Evolutionary conservation across 2,329 filamentous ascomycete genomes (phyloP).

Genomic region (Pseudocercospora fuligena): DNA sequence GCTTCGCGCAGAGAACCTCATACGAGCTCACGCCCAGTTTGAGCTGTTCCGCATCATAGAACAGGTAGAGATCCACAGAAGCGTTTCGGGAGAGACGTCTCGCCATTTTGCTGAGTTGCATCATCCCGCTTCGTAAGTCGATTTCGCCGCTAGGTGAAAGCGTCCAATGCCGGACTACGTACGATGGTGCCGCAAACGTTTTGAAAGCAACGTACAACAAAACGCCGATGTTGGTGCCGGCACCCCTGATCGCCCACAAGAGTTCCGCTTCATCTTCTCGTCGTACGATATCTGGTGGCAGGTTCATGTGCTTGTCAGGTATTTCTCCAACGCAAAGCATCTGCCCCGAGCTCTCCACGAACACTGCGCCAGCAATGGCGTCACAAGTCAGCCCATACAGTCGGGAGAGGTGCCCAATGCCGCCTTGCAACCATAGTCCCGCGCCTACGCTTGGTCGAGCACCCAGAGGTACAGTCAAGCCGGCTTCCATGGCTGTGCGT

Average conservation of each 20-base stretch:
- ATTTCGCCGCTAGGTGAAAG: conserved; percentile 34
- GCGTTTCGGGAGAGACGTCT: conserved; percentile 47
- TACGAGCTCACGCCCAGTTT: conserved; percentile 59
- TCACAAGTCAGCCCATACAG: conserved; percentile 59
- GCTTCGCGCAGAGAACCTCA: conserved; percentile 38
- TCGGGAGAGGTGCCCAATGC: conserved; percentile 65
- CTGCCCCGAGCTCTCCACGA: conserved; percentile 57
- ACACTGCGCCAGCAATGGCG: conserved; percentile 62
- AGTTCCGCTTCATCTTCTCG: conserved; percentile 57
- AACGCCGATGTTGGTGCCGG: conserved; percentile 65
- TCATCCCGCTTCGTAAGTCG: conserved; percentile 46
- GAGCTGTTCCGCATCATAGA: conserved; percentile 52
- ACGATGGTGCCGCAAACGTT: conserved; percentile 50
- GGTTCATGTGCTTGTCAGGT: conserved; percentile 47
- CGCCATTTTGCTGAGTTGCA: conserved; percentile 48
- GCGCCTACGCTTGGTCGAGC: conserved; percentile 67
- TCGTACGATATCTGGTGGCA: conserved; percentile 48
- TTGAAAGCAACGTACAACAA: conserved; percentile 60
- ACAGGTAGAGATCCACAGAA: conserved; percentile 64
- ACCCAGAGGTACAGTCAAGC: conserved; percentile 63
- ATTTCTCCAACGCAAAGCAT: conserved; percentile 59
- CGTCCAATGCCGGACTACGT: conserved; percentile 40
- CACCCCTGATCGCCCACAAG: conserved; percentile 64
- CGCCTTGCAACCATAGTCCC: conserved; percentile 68
- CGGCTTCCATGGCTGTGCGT: conserved; percentile 50